phyloP scores from a whole-genome alignment of 176 grass and related monocot species.

The Zizania latifolia region DNA sequence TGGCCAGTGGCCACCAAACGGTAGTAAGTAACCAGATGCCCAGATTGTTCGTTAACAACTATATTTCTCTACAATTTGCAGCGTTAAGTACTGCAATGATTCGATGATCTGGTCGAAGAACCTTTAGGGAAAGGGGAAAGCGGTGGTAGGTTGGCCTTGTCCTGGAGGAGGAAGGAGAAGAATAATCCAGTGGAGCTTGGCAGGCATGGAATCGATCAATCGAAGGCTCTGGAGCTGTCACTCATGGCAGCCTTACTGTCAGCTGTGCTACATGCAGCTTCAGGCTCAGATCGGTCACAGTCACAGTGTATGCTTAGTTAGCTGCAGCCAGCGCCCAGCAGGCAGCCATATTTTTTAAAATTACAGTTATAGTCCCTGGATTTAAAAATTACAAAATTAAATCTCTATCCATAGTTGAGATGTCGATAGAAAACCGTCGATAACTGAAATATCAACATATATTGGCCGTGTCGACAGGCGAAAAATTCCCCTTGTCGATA shows the following conservation, averaged over 20 bases:
- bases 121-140: neutral
- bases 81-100: neutral
- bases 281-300: neutral
- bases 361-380: too few species aligned
- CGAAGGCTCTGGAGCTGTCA: neutral
- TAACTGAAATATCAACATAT: too few species aligned
- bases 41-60: neutral
- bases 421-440: too few species aligned
- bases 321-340: neutral
- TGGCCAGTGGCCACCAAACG: neutral
- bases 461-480: too few species aligned
- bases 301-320: too few species aligned
- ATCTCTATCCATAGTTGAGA: too few species aligned
- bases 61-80: neutral
- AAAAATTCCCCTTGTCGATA: too few species aligned
- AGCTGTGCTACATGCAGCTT: neutral
- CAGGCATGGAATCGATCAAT: constrained; percentile 8
- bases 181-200: constrained; percentile 3
- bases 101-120: neutral
- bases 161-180: neutral
- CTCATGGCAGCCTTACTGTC: constrained; percentile 18
- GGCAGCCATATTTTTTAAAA: too few species aligned
- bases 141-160: neutral
- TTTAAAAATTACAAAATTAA: too few species aligned
- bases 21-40: too few species aligned